phyloP scores from a whole-genome alignment of 768 basidiomycete genomes.

The Sporobolomyces roseus region DNA sequence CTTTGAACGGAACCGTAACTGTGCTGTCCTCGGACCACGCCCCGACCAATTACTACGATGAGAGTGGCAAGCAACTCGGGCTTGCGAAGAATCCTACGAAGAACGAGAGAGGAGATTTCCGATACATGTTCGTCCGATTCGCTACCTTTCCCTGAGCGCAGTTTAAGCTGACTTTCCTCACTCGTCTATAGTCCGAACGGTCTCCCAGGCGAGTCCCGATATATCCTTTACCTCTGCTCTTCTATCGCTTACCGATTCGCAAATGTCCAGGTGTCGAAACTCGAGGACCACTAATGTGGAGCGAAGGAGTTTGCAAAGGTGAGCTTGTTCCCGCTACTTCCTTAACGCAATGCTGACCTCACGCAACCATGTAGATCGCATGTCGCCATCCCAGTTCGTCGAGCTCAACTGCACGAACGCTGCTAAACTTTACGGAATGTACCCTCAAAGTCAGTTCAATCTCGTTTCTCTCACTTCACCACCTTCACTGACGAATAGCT shows the following conservation, averaged over 20 bases:
- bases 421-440: conserved; percentile 50
- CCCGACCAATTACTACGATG: conserved; percentile 47
- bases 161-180: no score
- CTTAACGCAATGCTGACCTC: neutral
- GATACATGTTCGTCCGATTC: no score
- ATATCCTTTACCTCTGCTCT: no score
- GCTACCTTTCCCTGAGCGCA: no score
- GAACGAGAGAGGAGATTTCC: conserved; percentile 47
- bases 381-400: conserved; percentile 48
- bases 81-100: conserved; percentile 44
- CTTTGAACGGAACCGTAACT: conserved; percentile 47
- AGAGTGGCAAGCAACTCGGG: conserved; percentile 46
- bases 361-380: conserved; percentile 31
- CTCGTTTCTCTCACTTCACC: neutral
- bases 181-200: no score
- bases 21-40: conserved; percentile 49
- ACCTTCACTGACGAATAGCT: neutral
- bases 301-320: conserved; percentile 47
- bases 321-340: neutral
- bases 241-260: no score
- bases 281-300: conserved; percentile 48
- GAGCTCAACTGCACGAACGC: conserved; percentile 49
- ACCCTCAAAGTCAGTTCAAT: conserved; percentile 43
- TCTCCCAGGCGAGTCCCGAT: no score
- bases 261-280: conserved; percentile 50